Percentiles rank a stretch among this genome's conserved stretches.
phyloP scores from a whole-genome alignment of 768 basidiomycete species.

The Cytidiella melzeri region DNA sequence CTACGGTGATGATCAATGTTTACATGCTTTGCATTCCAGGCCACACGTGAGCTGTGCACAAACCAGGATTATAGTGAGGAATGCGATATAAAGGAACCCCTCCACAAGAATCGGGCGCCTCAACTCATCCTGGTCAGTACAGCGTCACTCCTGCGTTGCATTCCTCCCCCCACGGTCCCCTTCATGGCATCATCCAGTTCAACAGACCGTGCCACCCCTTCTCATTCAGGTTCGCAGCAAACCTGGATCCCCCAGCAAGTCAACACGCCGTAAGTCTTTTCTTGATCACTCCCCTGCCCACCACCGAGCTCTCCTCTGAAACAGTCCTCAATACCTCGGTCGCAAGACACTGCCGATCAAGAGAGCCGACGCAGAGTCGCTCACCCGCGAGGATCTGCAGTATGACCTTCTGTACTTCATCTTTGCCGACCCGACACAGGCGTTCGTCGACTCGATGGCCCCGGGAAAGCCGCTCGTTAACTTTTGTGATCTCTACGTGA shows the following conservation, averaged over 20 bases:
- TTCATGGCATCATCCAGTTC: constrained; percentile 28
- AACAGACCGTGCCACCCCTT: constrained; percentile 21
- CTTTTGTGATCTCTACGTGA: constrained; percentile 81
- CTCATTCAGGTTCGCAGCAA: constrained; percentile 8
- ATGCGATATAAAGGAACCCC: constrained; percentile 15
- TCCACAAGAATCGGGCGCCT: constrained; percentile 13
- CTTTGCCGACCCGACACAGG: constrained; percentile 60
- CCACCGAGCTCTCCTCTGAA: constrained; percentile 33
- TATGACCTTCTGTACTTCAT: constrained; percentile 78
- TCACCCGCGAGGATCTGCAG: constrained; percentile 81
- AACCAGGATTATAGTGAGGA: constrained; percentile 2
- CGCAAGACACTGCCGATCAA: constrained; percentile 72
- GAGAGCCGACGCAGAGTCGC: constrained; percentile 74
- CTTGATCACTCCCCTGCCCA: background rate
- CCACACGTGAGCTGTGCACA: constrained; percentile 14
- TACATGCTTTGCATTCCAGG: constrained; percentile 11
- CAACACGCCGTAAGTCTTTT: constrained; percentile 24
- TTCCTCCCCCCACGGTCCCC: constrained; percentile 18
- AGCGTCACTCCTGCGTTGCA: constrained; percentile 23
- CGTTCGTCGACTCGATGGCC: constrained; percentile 61
- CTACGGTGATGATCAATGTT: constrained; percentile 15
- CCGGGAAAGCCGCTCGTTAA: constrained; percentile 48
- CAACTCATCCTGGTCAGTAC: constrained; percentile 21
- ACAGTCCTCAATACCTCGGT: constrained; percentile 32
- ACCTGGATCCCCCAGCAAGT: constrained; percentile 25